Base-by-base conservation (phyloP, 768 basidiomycete genomes). In the Neoboletus brunneissimus region DNA sequence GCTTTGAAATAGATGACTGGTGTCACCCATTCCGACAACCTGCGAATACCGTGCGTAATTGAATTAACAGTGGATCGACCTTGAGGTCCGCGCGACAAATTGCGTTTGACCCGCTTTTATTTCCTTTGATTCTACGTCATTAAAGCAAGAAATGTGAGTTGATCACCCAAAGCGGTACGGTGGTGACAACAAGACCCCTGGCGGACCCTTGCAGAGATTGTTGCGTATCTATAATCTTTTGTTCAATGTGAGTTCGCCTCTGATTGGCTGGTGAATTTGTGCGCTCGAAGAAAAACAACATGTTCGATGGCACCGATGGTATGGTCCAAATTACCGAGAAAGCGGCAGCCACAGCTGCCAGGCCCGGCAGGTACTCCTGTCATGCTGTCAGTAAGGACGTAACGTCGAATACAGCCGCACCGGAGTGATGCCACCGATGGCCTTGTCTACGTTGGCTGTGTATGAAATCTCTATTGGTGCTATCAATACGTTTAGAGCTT, bases 61-160 rank as follows among this genome's bases (percentile, higher is more conserved):
- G 29, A 29, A 29, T 29, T 10, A 29, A 29, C 29, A n/a, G n/a
- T 29, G 29, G 29, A 5, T 29, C 29, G 29, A 29, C 29, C 9
- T 9, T 29, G 29, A 29, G 1, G 29, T 29, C 29, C 29, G 1
- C 29, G 10, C 29, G 1, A 9, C 29, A 9, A 9, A 29, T 29
- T 29, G 29, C 29, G 29, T 29, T 29, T 29, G 29, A 9, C 29
- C 29, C 29, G 29, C 29, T 9, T 29, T n/a, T n/a, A n/a, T n/a
- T n/a, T n/a, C n/a, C n/a, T 9, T 9, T 29, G 10, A 9, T 29
- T 71, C 32, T 77, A 62, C 56, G 47, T 74, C 53, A 50, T 74
- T 35, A 73, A 77, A 69, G 75, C 73, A 47, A 72, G 67, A 64
- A 67, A 71, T 50, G 68, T 70, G 25, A 6, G 49, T 53, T 34